Base-by-base conservation (phyloP, 192 early-diverging fungal genomes). In the Dispira simplex region DNA sequence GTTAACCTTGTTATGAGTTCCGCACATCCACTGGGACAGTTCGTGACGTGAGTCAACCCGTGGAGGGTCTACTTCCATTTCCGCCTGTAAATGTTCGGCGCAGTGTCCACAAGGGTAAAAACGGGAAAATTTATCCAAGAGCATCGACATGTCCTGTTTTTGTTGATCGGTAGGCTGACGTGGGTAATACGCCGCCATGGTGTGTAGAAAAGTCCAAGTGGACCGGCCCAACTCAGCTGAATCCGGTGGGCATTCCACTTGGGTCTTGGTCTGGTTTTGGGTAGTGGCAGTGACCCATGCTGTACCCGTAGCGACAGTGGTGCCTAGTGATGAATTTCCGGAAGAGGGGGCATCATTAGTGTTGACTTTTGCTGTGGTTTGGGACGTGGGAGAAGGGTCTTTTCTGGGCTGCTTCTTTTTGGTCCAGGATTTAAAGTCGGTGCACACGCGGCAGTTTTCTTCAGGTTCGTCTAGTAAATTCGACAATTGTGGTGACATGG, bases 181-280 rank as follows among this genome's bases (percentile, higher is more conserved):
- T 0, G 96, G 93, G 68, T 98, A 98, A 75, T 98, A 95, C 0
- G 93, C 92, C 4, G 93, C 91, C 84, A 95, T 93, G 0, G 93
- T 94, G 71, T 98, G 96, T 55, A 99, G 76, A 62, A 97, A 92
- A 5, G 93, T 97, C 96, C 96, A 99, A 0, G 92, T 92, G n/a
- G 90, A 80, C 5, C 79, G 74, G 25, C 96, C 96, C 21, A 98
- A 85, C 39, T 78, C 77, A 62, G 79, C 73, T 8, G 83, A 83
- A 70, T 98, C 93, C 0, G 91, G 83, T 18, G 91, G 92, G 68
- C 91, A 95, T 49, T 83, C 79, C 52, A 70, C 58, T 51, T 39
- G 32, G 32, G 32, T 6, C 6, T 39, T 39, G 32, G 32, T 1
- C 6, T 39, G 32, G 32, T 39, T 39, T 4, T 4, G 32, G 32